Percentiles rank a stretch among this genome's conserved stretches.
Conservation (phyloP, 2,329 filamentous ascomycete genomes). For the Clonostachys chloroleuca region DNA sequence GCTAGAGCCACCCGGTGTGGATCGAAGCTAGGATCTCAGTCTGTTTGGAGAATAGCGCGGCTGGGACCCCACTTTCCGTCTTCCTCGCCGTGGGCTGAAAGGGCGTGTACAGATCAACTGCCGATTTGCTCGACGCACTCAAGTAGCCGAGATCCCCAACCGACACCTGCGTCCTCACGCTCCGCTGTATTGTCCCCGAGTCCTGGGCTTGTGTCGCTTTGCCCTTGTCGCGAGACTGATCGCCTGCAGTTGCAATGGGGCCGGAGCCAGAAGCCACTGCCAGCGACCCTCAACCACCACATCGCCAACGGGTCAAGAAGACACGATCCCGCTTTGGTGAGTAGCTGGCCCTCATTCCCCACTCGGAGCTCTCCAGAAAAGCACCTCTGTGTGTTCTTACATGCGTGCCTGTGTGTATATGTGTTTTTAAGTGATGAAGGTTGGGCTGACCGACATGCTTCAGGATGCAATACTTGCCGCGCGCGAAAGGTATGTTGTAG, state of each 20-base stretch:
- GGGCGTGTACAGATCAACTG: too few species aligned
- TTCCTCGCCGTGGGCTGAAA: too few species aligned
- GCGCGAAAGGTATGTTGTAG: conserved; percentile 3
- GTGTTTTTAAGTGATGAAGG: background rate
- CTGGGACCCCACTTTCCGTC: too few species aligned
- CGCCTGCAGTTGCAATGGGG: background rate
- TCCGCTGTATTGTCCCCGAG: too few species aligned
- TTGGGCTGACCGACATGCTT: background rate
- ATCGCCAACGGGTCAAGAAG: background rate
- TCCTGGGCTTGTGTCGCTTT: background rate
- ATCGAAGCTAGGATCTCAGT: too few species aligned
- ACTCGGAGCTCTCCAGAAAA: background rate
- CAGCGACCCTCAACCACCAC: background rate
- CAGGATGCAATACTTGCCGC: background rate
- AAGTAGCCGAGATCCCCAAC: conserved; percentile 1
- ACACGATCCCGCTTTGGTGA: conserved; percentile 1
- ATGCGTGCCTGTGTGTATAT: background rate
- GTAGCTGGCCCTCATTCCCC: background rate
- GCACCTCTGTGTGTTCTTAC: background rate
- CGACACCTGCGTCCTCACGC: background rate
- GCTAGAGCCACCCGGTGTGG: too few species aligned
- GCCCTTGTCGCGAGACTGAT: background rate
- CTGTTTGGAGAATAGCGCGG: too few species aligned
- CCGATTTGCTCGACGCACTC: too few species aligned
- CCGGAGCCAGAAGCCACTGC: background rate